These are phyloP conservation scores for Plasmodium vivax DNA, from an alignment of 169 alveolate genomes.

Conservation along the genomic window DNA sequence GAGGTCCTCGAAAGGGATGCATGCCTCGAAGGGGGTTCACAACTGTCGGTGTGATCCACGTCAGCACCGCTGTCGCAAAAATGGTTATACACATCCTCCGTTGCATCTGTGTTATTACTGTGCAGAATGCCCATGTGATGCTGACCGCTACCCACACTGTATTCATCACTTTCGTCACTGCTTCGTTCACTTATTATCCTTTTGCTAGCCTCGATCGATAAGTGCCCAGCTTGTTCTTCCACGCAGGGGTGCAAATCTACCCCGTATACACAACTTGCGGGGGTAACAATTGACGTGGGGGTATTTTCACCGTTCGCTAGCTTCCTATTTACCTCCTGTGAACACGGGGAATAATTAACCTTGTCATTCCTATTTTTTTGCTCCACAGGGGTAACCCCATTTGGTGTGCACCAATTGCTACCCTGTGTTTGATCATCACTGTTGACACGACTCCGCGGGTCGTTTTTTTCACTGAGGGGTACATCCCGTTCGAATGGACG, in stretches of 20 bases:
- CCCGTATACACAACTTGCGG: background rate
- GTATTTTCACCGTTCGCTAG: background rate
- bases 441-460: background rate
- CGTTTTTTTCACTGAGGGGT: background rate
- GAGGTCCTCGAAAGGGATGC: background rate
- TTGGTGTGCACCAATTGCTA: background rate
- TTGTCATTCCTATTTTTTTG: background rate
- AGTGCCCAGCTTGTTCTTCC: background rate
- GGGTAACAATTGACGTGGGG: background rate
- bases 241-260: background rate
- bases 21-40: background rate
- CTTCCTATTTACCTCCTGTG: background rate
- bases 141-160: background rate
- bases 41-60: background rate
- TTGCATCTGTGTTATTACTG: background rate
- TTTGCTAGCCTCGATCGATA: background rate
- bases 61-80: background rate
- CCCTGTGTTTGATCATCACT: background rate
- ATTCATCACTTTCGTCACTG: background rate
- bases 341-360: background rate
- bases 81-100: background rate
- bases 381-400: background rate
- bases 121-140: background rate
- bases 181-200: background rate
- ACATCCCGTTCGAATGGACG: background rate